Percentiles rank a stretch among this genome's conserved stretches.
phyloP scores from a whole-genome alignment of 2,329 filamentous ascomycete species.

The Fusarium odoratissimum region DNA sequence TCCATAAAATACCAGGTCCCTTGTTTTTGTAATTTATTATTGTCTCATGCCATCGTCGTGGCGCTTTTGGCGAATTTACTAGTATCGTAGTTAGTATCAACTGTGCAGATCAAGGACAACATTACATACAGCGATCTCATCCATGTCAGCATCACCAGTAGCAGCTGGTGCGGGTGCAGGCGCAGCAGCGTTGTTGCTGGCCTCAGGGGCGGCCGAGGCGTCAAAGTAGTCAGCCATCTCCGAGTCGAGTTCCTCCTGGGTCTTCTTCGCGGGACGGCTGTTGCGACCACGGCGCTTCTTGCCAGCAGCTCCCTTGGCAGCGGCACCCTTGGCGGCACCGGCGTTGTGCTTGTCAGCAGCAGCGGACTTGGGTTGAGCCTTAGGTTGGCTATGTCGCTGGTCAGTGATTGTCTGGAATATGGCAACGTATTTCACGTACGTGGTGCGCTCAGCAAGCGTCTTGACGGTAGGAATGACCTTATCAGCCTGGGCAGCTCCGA shows the following conservation, averaged over 20 bases:
- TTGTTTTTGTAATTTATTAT: conserved; percentile 40
- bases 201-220: conserved; percentile 56
- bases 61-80: conserved; percentile 25
- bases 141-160: conserved; percentile 72
- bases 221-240: conserved; percentile 98
- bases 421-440: conserved; percentile 58
- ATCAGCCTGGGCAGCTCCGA: conserved; percentile 79
- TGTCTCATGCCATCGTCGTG: not conserved
- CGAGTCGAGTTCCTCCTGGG: conserved; percentile 91
- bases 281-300: conserved; percentile 67
- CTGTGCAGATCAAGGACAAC: not conserved
- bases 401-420: conserved; percentile 16
- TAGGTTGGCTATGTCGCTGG: conserved; percentile 45
- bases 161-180: conserved; percentile 58
- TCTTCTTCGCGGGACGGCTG: conserved; percentile 82
- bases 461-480: conserved; percentile 73
- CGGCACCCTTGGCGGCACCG: conserved; percentile 56
- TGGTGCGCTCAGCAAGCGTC: conserved; percentile 85
- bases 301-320: conserved; percentile 58
- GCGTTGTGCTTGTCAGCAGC: conserved; percentile 76
- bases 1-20: conserved; percentile 25
- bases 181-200: conserved; percentile 59
- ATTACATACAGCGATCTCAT: conserved; percentile 66
- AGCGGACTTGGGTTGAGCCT: conserved; percentile 80
- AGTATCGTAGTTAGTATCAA: conserved; percentile 18